phyloP scores from a whole-genome alignment of 257 asterid genomes.

The Nicotiana obtusifolia region DNA sequence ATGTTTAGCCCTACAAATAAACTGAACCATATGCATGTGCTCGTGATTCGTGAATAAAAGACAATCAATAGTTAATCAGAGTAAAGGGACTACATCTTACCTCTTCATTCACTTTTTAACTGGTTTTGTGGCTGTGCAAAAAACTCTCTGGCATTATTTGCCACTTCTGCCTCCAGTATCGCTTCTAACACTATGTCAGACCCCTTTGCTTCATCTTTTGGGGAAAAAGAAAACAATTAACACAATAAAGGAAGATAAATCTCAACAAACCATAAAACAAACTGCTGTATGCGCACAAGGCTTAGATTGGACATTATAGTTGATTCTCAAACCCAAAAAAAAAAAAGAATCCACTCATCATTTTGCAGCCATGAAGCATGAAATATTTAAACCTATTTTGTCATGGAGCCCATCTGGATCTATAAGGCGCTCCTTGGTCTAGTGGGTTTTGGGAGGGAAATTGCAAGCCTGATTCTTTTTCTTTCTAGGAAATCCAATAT shows the following conservation, averaged over 20 bases:
- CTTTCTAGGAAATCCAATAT: background rate
- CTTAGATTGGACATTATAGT: background rate
- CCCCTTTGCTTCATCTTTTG: slow-evolving; percentile 47
- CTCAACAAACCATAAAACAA: background rate
- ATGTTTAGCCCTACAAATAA: background rate
- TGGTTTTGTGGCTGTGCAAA: slow-evolving; percentile 47
- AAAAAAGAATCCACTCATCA: background rate
- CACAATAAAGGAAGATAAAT: background rate
- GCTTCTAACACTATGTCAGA: slow-evolving; percentile 86
- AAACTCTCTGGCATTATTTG: slow-evolving; percentile 65
- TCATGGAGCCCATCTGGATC: background rate
- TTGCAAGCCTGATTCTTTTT: background rate
- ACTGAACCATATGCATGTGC: background rate
- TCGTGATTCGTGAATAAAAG: background rate
- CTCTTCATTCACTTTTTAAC: slow-evolving; percentile 30
- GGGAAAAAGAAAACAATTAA: background rate
- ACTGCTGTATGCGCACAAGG: background rate
- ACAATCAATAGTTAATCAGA: background rate
- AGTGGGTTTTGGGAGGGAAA: background rate
- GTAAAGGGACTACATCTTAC: slow-evolving; percentile 7
- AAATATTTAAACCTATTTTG: background rate
- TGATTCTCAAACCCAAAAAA: background rate
- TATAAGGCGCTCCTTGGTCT: background rate
- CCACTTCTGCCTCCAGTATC: slow-evolving; percentile 78
- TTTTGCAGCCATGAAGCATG: background rate